Evolutionary conservation across 1,284 basidiomycete species (phyloP).

Genomic region (Ceratobasidium sp.): DNA sequence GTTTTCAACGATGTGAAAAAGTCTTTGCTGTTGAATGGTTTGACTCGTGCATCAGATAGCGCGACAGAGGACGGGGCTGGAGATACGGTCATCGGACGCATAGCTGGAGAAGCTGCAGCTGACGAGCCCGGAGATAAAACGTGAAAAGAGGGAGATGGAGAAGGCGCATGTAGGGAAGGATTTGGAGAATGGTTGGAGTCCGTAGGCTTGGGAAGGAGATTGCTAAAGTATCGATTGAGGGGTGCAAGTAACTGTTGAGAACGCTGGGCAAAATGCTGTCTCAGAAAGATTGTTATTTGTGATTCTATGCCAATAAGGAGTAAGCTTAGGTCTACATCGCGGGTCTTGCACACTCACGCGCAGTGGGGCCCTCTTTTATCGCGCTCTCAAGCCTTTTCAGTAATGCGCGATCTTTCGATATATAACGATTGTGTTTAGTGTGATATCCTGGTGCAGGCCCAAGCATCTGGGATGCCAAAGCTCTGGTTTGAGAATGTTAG

Average conservation of each 20-base stretch:
- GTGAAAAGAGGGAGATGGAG: slow-evolving; percentile 45
- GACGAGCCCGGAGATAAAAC: slow-evolving; percentile 44
- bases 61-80: slow-evolving; percentile 37
- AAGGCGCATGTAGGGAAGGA: slow-evolving; percentile 44
- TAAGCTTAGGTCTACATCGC: too few species aligned
- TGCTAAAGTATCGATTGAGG: slow-evolving; percentile 90
- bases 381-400: slow-evolving; percentile 71
- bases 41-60: slow-evolving; percentile 56
- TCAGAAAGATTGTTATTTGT: slow-evolving; percentile 69
- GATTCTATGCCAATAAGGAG: slow-evolving; percentile 54
- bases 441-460: slow-evolving; percentile 71
- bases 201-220: slow-evolving; percentile 67
- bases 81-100: slow-evolving; percentile 17
- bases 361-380: slow-evolving; percentile 56
- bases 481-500: slow-evolving; percentile 1
- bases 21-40: slow-evolving; percentile 76
- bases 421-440: slow-evolving; percentile 80
- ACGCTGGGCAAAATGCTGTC: slow-evolving; percentile 84
- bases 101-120: neutral
- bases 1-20: slow-evolving; percentile 84
- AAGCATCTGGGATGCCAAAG: slow-evolving; percentile 24
- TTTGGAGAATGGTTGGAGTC: slow-evolving; percentile 42
- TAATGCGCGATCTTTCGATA: slow-evolving; percentile 80
- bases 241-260: slow-evolving; percentile 91
- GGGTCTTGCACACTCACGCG: slow-evolving; percentile 56